Conservation (phyloP, 768 basidiomycete genomes). For the Rhodotorula toruloides region DNA sequence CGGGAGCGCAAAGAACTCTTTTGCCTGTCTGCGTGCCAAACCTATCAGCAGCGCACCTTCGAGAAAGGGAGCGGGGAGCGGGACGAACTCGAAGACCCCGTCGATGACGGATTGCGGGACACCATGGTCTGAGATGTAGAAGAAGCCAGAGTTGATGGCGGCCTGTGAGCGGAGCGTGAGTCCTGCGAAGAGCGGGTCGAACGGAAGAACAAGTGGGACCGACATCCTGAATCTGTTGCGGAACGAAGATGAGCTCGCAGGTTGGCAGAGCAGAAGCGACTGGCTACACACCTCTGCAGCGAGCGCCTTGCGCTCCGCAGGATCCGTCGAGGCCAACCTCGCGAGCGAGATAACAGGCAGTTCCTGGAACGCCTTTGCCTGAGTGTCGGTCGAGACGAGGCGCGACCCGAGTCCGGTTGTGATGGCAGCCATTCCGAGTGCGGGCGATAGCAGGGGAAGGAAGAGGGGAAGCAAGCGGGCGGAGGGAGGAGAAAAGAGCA, state of each 20-base stretch:
- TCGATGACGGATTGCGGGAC: constrained; percentile 33
- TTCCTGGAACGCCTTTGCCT: constrained; percentile 12
- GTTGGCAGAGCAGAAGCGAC: background rate
- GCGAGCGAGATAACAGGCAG: constrained; percentile 35
- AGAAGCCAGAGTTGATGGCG: constrained; percentile 24
- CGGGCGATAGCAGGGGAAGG: background rate
- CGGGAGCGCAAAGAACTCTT: constrained; percentile 37
- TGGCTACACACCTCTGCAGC: constrained; percentile 19
- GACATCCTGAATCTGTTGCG: constrained; percentile 14
- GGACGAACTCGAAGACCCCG: constrained; percentile 29
- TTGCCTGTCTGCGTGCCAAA: constrained; percentile 25
- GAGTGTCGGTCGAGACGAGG: constrained; percentile 17
- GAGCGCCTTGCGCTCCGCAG: constrained; percentile 27
- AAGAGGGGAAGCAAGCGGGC: no score
- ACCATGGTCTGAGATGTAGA: constrained; percentile 38
- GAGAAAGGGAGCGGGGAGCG: background rate
- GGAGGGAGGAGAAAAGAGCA: no score
- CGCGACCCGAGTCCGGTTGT: constrained; percentile 32
- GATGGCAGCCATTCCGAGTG: constrained; percentile 10
- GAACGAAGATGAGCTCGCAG: background rate
- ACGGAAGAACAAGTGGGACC: background rate
- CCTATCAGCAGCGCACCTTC: background rate
- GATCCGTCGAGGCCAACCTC: background rate
- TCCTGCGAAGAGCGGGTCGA: background rate
- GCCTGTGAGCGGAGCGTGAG: constrained; percentile 7